Percentiles rank a stretch among this genome's conserved stretches.
phyloP scores from a whole-genome alignment of 2,329 filamentous ascomycete species.

The Penicillium sp. region DNA sequence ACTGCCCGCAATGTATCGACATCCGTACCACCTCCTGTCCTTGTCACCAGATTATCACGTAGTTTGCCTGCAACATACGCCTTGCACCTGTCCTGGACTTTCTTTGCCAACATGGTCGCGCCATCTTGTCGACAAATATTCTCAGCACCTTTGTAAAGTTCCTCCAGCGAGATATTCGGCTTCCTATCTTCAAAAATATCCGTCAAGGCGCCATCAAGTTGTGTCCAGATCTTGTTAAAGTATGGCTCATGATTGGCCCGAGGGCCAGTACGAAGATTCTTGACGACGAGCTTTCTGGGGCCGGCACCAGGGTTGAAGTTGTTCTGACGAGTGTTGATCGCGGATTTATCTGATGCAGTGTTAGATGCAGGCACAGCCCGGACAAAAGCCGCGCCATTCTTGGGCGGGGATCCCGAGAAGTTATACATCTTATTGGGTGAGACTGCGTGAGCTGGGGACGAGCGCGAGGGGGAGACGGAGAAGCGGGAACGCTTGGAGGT shows the following conservation, averaged over 20 bases:
- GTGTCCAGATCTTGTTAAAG: slow-evolving; percentile 71
- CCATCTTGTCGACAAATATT: slow-evolving; percentile 81
- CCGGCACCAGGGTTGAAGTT: slow-evolving; percentile 73
- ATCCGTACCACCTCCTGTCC: slow-evolving; percentile 55
- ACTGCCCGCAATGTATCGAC: slow-evolving; percentile 64
- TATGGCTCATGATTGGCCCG: slow-evolving; percentile 71
- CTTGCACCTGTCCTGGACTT: slow-evolving; percentile 66
- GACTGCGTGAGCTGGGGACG: slow-evolving; percentile 13
- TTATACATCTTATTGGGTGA: slow-evolving; percentile 55
- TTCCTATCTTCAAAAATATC: slow-evolving; percentile 68
- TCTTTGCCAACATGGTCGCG: slow-evolving; percentile 66
- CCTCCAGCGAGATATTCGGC: slow-evolving; percentile 75
- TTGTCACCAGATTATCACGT: slow-evolving; percentile 58
- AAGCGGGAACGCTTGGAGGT: slow-evolving; percentile 44
- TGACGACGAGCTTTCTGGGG: slow-evolving; percentile 85
- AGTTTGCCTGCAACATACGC: slow-evolving; percentile 60
- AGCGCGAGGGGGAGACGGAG: slow-evolving; percentile 27
- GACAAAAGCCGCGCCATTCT: slow-evolving; percentile 43
- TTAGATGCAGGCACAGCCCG: slow-evolving; percentile 44
- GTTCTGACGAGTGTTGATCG: slow-evolving; percentile 33
- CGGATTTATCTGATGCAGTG: slow-evolving; percentile 23
- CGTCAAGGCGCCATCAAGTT: slow-evolving; percentile 71
- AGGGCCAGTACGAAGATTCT: slow-evolving; percentile 74
- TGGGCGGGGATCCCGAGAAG: slow-evolving; percentile 44
- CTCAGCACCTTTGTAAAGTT: slow-evolving; percentile 86